These are phyloP conservation scores for Suillus americanus DNA, from an alignment of 768 basidiomycete species.

Conservation along the genomic window DNA sequence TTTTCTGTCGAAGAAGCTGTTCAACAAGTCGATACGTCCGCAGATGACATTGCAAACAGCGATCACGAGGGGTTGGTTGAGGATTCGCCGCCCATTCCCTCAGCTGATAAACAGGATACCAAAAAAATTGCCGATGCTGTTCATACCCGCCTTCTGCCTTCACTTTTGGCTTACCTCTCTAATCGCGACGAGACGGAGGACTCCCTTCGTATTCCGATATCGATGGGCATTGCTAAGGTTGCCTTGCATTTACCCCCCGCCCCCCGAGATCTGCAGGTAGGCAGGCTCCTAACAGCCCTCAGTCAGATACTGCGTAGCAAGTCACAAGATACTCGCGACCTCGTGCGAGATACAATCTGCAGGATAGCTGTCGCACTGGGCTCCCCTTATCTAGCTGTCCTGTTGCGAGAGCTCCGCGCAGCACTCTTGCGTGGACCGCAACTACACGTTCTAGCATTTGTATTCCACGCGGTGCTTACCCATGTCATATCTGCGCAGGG, in stretches of 20 bases:
- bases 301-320: conserved; percentile 91
- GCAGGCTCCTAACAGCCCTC: conserved; percentile 77
- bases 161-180: conserved; percentile 77
- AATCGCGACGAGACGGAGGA: conserved; percentile 84
- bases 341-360: conserved; percentile 78
- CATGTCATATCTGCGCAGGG: conserved; percentile 66
- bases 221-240: conserved; percentile 83
- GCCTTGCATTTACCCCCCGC: conserved; percentile 74
- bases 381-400: conserved; percentile 65
- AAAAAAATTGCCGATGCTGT: conserved; percentile 71
- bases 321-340: conserved; percentile 89
- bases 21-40: conserved; percentile 22
- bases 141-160: conserved; percentile 72
- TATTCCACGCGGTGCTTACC: conserved; percentile 78
- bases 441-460: conserved; percentile 87
- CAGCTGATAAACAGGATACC: conserved; percentile 13
- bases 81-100: conserved; percentile 11
- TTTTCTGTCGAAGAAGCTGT: conserved; percentile 76
- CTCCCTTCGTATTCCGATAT: conserved; percentile 81
- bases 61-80: conserved; percentile 27
- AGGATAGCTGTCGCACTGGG: conserved; percentile 77
- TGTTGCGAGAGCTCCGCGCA: conserved; percentile 78
- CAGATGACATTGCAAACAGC: conserved; percentile 30
- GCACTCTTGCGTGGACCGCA: conserved; percentile 92
- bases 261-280: conserved; percentile 64